A percentile compares a stretch with the other conserved stretches of the same genome.
Conservation (phyloP, 176 grass and related monocot genomes). For the Tuctoria greenei region DNA sequence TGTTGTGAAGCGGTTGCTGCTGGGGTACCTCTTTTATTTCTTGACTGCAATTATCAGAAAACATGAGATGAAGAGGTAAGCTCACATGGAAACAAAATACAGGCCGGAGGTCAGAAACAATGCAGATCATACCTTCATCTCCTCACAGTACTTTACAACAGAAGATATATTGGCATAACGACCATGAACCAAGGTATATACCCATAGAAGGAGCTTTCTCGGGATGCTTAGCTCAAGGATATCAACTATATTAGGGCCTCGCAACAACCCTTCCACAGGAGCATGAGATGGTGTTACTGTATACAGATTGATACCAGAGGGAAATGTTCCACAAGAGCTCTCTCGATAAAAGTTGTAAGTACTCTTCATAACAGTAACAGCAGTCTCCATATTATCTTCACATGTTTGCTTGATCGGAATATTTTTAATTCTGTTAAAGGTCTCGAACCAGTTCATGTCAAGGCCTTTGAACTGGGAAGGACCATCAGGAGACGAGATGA, state of each 20-base stretch:
- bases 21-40: slow-evolving; percentile 70
- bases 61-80: slow-evolving; percentile 2
- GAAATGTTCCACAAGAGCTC: slow-evolving; percentile 79
- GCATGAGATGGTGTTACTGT: slow-evolving; percentile 49
- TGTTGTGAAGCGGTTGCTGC: slow-evolving; percentile 30
- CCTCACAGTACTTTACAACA: slow-evolving; percentile 89
- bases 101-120: background rate
- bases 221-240: slow-evolving; percentile 82
- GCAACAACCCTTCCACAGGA: slow-evolving; percentile 46
- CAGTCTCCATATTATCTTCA: slow-evolving; percentile 87
- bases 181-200: slow-evolving; percentile 72
- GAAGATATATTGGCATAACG: slow-evolving; percentile 74
- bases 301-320: slow-evolving; percentile 79
- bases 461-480: slow-evolving; percentile 83
- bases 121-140: slow-evolving; percentile 68
- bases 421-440: slow-evolving; percentile 80
- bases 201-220: slow-evolving; percentile 94
- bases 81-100: background rate
- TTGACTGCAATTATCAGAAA: slow-evolving; percentile 50
- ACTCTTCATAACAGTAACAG: slow-evolving; percentile 78
- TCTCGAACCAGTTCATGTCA: slow-evolving; percentile 97
- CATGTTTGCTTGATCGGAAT: slow-evolving; percentile 70
- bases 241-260: slow-evolving; percentile 51
- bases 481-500: slow-evolving; percentile 70
- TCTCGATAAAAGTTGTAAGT: slow-evolving; percentile 94